Conservation (phyloP, 345 rosid genomes). For the Isatis tinctoria region DNA sequence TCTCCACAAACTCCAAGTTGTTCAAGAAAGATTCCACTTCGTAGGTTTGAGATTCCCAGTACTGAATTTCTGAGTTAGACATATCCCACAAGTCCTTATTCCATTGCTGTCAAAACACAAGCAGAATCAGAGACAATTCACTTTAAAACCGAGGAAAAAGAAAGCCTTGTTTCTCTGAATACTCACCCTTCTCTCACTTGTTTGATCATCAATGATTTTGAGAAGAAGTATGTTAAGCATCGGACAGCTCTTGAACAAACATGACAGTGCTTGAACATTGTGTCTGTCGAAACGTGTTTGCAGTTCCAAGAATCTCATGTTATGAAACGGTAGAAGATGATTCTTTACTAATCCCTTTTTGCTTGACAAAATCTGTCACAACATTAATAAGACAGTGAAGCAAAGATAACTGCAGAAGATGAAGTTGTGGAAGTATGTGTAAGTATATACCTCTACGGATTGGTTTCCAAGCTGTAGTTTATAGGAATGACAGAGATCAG, state of each 20-base stretch:
- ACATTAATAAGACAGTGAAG: background rate
- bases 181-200: slow-evolving; percentile 54
- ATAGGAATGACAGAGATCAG: slow-evolving; percentile 42
- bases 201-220: slow-evolving; percentile 49
- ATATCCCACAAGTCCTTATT: slow-evolving; percentile 67
- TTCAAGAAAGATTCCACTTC: slow-evolving; percentile 51
- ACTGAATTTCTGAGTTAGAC: slow-evolving; percentile 53
- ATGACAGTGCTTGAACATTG: slow-evolving; percentile 49
- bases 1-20: slow-evolving; percentile 58
- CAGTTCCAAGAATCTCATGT: slow-evolving; percentile 55
- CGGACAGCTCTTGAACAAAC: slow-evolving; percentile 58
- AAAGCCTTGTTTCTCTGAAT: background rate
- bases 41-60: slow-evolving; percentile 59
- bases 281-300: slow-evolving; percentile 48
- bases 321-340: slow-evolving; percentile 42
- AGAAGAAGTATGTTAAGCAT: slow-evolving; percentile 51
- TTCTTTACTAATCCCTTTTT: slow-evolving; percentile 29
- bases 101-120: slow-evolving; percentile 52
- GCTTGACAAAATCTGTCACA: slow-evolving; percentile 54
- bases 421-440: background rate
- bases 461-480: slow-evolving; percentile 51
- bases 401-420: background rate
- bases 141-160: background rate
- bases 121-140: background rate
- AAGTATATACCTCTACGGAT: slow-evolving; percentile 55